Evolutionary conservation across 139 green algal species (phyloP), one percentile per base, ranked within the genome.

Genomic region (Coelastrella sp.): DNA sequence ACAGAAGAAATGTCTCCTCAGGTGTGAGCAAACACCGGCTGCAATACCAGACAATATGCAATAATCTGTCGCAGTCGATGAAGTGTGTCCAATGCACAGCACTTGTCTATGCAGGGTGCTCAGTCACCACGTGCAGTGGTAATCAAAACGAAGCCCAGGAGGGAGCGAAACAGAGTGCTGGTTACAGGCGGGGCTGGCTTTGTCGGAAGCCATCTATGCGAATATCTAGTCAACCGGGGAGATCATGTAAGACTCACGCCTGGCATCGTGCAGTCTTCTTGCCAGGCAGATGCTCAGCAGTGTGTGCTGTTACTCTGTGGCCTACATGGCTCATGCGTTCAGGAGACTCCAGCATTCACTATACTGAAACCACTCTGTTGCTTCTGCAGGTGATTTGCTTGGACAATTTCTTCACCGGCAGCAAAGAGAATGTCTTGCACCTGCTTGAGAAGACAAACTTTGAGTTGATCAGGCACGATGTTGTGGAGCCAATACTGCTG

Each of bases 381-480:
- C n/a, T n/a, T n/a, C 48, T 40, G 59, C 90, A 98, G 93, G 96
- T 99, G 15, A 98, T 99, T 79, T 99, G 97, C 91, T 30, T 99
- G 25, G 97, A 99, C 90, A 99, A 98, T 88, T 98, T 99, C 86
- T 99, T 99, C 94, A 99, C 97, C 7, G 97, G 97, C 38, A 94
- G 88, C 89, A 98, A 98, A 81, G 96, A 98, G 37, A 99, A 99
- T 86, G 89, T 99, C 11, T 87, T 90, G 11, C 96, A 99, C 85
- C 89, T 98, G 51, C 83, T 99, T 2, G 93, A 81, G 82, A 94
- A 93, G 79, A 86, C 93, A 19, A 98, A 99, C 91, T 99, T 99
- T 90, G 97, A 99, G 90, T 85, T 99, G 6, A 97, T 99, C 41
- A 89, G 97, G 4, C 97, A 99, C 85, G 97, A 99, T 86, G 95